These are phyloP conservation scores for Cyberlindnera meyerae DNA, from an alignment of 805 yeast species.

Conservation along the genomic window DNA sequence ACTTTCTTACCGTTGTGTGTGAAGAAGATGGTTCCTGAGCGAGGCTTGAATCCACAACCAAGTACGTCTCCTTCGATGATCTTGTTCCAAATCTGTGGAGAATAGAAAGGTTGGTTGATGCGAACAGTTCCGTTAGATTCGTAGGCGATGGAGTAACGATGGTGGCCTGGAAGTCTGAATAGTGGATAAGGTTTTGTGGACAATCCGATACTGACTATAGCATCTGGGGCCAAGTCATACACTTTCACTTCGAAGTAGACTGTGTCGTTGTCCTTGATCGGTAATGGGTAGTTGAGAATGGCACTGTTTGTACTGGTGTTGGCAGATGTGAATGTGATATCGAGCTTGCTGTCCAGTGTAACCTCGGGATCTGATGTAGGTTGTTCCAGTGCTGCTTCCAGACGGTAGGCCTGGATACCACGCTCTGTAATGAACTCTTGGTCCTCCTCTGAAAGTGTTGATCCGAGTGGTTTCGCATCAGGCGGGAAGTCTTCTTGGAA, in stretches of 20 bases:
- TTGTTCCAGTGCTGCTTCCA: slow-evolving; percentile 30
- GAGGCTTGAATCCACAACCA: slow-evolving; percentile 83
- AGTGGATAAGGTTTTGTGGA: slow-evolving; percentile 88
- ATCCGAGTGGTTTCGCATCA: slow-evolving; percentile 33
- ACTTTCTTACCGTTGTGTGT: slow-evolving; percentile 92
- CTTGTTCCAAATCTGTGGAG: slow-evolving; percentile 49
- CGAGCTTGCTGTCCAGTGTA: slow-evolving; percentile 61
- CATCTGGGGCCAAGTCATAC: slow-evolving; percentile 53
- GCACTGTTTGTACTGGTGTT: slow-evolving; percentile 15
- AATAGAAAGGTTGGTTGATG: slow-evolving; percentile 46
- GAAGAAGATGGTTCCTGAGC: slow-evolving; percentile 84
- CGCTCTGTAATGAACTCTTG: slow-evolving; percentile 71
- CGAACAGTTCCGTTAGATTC: slow-evolving; percentile 82
- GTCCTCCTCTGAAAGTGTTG: slow-evolving; percentile 68
- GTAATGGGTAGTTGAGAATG: slow-evolving; percentile 45
- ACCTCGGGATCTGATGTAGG: slow-evolving; percentile 41
- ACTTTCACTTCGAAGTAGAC: slow-evolving; percentile 47
- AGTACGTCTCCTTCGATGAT: slow-evolving; percentile 81
- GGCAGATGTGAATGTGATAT: slow-evolving; percentile 32
- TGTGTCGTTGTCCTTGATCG: slow-evolving; percentile 22
- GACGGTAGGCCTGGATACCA: slow-evolving; percentile 62
- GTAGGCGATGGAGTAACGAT: slow-evolving; percentile 77
- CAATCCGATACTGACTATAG: slow-evolving; percentile 67
- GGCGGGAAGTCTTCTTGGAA: slow-evolving; percentile 36
- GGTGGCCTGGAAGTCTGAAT: slow-evolving; percentile 91